Evolutionary conservation across 257 asterid genomes (phyloP), one percentile per base, ranked within the genome.

Genomic region (Fraxinus americana): DNA sequence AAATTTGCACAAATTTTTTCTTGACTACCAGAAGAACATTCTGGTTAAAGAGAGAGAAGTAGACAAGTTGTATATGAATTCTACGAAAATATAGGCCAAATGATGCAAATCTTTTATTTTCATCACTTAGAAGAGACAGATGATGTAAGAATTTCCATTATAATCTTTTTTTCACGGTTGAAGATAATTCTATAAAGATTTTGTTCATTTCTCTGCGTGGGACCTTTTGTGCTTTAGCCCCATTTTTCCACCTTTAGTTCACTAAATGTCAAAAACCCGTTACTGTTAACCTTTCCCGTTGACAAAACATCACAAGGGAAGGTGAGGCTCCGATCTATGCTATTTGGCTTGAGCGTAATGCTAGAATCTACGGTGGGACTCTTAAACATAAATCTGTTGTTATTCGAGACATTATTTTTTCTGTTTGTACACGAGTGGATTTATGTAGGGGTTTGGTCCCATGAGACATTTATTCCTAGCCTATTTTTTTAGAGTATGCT

Each of bases 251-350:
- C 84, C 88, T 78, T 67, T 67, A 81, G 78, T 79, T 80, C 86
- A 77, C 89, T 82, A 82, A 72, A 82, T 80, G 91, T 87, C 88
- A 85, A 91, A 82, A 78, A 66, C 74, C 83, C 87, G 76, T 74
- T 79, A 83, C 85, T 71, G 80, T 34, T 77, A 83, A 72, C 78
- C 84, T 83, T 83, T 77, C 78, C 81, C 43, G 76, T 82, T 79
- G 82, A 80, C 76, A 77, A 83, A 79, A 80, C 76, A 75, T 80
- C 84, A 66, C 71, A 70, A 78, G 48, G 38, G 72, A 79, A 80
- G 75, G 50, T 13, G 19, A 43, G 43, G 43, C 43, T 38, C 43
- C n/a, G n/a, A n/a, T n/a, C n/a, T n/a, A n/a, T n/a, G n/a, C n/a
- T n/a, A n/a, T n/a, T n/a, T n/a, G n/a, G n/a, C n/a, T n/a, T n/a